Conservation (phyloP, 1,284 basidiomycete genomes). For the Cutaneotrichosporon cavernicola region DNA sequence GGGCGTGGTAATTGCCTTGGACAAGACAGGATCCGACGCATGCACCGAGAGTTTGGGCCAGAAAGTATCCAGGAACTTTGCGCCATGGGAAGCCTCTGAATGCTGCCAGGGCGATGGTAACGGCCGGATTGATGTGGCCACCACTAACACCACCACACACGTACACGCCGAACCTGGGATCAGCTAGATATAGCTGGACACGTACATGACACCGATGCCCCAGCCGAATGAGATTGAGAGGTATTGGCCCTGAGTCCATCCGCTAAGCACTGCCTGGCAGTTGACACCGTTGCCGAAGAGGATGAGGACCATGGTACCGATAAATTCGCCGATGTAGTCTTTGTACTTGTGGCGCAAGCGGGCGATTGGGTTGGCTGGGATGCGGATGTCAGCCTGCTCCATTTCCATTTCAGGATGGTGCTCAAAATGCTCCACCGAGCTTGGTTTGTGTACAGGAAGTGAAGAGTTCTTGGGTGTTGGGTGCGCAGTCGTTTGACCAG, state of each 20-base stretch:
- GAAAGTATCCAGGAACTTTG: conserved; percentile 37
- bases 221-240: conserved; percentile 24
- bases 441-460: background rate
- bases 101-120: conserved; percentile 28
- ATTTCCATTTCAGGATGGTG: background rate
- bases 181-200: background rate
- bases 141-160: conserved; percentile 24
- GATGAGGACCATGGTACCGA: conserved; percentile 24
- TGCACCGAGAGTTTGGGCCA: conserved; percentile 41
- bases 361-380: conserved; percentile 14
- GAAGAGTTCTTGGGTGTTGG: background rate
- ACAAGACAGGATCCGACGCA: conserved; percentile 34
- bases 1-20: conserved; percentile 28
- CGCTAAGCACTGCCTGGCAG: conserved; percentile 22
- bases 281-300: conserved; percentile 25
- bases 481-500: background rate
- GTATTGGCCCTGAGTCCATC: conserved; percentile 15
- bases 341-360: conserved; percentile 3
- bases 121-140: conserved; percentile 36
- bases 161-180: conserved; percentile 19
- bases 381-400: background rate
- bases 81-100: conserved; percentile 43
- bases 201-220: conserved; percentile 25
- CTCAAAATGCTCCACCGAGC: conserved; percentile 9
- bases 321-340: conserved; percentile 23